Evolutionary conservation across 371 early-diverging fungal species (phyloP), one percentile per base, ranked within the genome.

Genomic region (Syncephalastrum contaminatum): DNA sequence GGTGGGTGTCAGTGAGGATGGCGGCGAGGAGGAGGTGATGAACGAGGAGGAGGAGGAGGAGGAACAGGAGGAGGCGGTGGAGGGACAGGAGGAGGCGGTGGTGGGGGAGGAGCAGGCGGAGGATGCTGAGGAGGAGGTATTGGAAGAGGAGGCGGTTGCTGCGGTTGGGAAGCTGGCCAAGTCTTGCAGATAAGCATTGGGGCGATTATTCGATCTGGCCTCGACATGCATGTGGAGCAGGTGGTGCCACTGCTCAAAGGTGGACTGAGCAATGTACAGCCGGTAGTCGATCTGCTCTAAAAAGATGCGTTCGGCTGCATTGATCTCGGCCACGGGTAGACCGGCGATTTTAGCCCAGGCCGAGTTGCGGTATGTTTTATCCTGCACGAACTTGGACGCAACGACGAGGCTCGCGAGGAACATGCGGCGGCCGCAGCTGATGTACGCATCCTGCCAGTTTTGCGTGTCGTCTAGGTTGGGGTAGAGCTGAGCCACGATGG

Each of bases 301-400:
- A 64, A 91, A 91, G 50, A 78, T 78, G n/a, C 84, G 72, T 66
- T 91, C 92, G 61, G 89, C 88, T 36, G 80, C 69, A 70, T 86
- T 84, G 60, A 92, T 84, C 72, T 91, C 88, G 18, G 71, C 44
- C 14, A 87, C 79, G 6, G 87, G 81, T n/a, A 91, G 67, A 41
- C 86, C 83, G 21, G 92, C 88, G 41, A 92, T 84, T 66, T 87
- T 87, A 51, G 88, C 84, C 92, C 91, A 91, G 10, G 89, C 88
- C 54, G 82, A 81, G 75, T 90, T 91, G 20, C 89, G 85, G 58
- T 87, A 91, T 30, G 89, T 86, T 58, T 84, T 77, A 62, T 91
- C 92, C 56, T 83, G 84, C 30, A 89, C 84, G 64, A 88, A 91
- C 63, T 91, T 91, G 40, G 87, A 86, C 4, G 91, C 91, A 20